These are phyloP conservation scores for Alectoria sarmentosa DNA, from an alignment of 495 filamentous ascomycete genomes.

Conservation along the genomic window DNA sequence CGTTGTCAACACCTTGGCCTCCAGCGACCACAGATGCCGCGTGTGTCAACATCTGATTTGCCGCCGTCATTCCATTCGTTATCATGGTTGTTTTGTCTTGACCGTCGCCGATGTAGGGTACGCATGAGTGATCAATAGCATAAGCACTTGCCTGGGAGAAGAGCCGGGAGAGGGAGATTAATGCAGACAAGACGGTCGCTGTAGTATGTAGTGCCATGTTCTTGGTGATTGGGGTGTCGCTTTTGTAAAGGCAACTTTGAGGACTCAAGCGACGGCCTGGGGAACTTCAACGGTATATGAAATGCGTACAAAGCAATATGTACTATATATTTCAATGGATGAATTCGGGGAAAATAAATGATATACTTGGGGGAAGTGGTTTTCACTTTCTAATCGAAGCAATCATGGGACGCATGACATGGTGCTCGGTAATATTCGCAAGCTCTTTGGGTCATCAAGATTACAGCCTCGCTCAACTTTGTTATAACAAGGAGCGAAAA, in stretches of 20 bases:
- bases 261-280: background rate
- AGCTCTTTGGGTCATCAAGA: too few relatives aligned
- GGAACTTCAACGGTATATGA: background rate
- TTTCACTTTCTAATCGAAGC: background rate
- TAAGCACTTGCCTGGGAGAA: background rate
- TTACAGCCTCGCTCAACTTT: too few relatives aligned
- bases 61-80: background rate
- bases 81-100: background rate
- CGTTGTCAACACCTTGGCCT: slow-evolving; percentile 1
- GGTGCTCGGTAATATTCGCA: too few relatives aligned
- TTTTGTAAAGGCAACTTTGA: background rate
- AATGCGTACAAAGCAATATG: background rate
- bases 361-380: background rate
- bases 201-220: background rate
- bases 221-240: background rate
- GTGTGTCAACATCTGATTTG: background rate
- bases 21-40: background rate
- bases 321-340: background rate
- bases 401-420: background rate
- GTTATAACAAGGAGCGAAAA: too few relatives aligned
- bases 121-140: background rate
- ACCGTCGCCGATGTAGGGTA: background rate
- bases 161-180: background rate
- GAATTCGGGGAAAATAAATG: background rate
- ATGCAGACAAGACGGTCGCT: background rate